Conservation (phyloP, 352 stramenopile genomes). For the Nothophytophthora sp. region DNA sequence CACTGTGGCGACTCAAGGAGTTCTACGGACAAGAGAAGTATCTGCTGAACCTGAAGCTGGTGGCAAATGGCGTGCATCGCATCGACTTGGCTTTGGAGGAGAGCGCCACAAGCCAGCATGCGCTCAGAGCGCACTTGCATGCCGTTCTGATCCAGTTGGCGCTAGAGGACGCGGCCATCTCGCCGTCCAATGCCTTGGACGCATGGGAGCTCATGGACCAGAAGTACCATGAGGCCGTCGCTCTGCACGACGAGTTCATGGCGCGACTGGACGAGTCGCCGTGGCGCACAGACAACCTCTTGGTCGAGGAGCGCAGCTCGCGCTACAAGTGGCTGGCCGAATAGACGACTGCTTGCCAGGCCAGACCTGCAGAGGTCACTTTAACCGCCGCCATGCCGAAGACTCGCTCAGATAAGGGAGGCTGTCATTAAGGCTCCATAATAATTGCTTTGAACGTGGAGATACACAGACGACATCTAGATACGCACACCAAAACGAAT, state of each 20-base stretch:
- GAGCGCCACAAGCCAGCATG: conserved; percentile 37
- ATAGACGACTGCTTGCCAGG: too few species aligned
- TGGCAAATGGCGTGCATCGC: conserved; percentile 9
- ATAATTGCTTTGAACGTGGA: conserved; percentile 30
- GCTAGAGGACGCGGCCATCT: conserved; percentile 25
- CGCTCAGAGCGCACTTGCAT: conserved; percentile 55
- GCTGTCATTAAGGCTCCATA: conserved; percentile 14
- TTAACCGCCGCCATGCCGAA: too few species aligned
- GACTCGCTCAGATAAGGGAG: too few species aligned
- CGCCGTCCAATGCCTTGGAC: conserved; percentile 3
- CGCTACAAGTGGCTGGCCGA: conserved; percentile 56
- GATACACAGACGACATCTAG: conserved; percentile 33
- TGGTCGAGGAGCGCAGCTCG: conserved; percentile 59
- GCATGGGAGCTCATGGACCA: conserved; percentile 26
- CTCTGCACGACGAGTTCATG: conserved; percentile 37
- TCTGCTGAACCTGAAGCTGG: conserved; percentile 48
- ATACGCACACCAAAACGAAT: conserved; percentile 18
- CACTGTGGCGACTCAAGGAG: conserved; percentile 37
- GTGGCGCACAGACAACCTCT: conserved; percentile 65
- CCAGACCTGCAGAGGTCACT: too few species aligned
- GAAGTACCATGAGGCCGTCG: conserved; percentile 32
- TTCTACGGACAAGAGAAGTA: conserved; percentile 58
- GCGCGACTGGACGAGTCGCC: conserved; percentile 35
- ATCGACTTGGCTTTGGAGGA: conserved; percentile 61
- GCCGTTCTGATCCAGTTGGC: conserved; percentile 48